These are phyloP conservation scores for Pseudognaphalium luteoalbum DNA, from an alignment of 129 eudicot genomes.

Conservation along the genomic window DNA sequence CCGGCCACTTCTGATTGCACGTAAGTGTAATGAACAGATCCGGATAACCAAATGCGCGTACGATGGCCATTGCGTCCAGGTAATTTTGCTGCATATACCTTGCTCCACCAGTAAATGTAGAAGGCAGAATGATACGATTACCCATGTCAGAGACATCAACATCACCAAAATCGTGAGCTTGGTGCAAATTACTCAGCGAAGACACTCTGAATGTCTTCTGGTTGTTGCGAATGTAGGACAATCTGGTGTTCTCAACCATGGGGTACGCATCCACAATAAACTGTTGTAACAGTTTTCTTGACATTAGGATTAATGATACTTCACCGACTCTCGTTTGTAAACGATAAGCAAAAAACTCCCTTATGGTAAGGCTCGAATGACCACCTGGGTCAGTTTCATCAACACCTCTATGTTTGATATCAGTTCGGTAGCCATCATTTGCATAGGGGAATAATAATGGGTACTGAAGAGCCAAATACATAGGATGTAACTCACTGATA, in stretches of 20 bases:
- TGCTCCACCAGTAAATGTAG: too few relatives aligned
- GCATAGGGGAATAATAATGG: not conserved
- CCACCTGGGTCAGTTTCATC: too few relatives aligned
- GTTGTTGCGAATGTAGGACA: not conserved
- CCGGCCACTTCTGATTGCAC: too few relatives aligned
- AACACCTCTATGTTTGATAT: not conserved
- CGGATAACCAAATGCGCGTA: too few relatives aligned
- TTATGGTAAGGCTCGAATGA: too few relatives aligned
- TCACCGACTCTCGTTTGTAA: not conserved
- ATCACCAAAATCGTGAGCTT: not conserved
- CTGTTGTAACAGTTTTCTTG: not conserved
- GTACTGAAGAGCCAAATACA: not conserved
- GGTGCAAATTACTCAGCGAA: not conserved
- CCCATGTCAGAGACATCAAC: not conserved
- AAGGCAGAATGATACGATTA: not conserved
- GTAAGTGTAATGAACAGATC: too few relatives aligned
- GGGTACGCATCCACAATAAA: not conserved
- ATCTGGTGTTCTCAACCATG: not conserved
- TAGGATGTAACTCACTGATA: not conserved
- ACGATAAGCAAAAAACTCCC: too few relatives aligned
- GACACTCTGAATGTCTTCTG: not conserved
- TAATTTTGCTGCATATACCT: too few relatives aligned
- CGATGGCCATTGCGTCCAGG: too few relatives aligned
- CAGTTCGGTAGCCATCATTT: not conserved
- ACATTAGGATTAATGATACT: not conserved